phyloP scores from a whole-genome alignment of 1,284 basidiomycete species.

The Apiotrichum siamense region DNA sequence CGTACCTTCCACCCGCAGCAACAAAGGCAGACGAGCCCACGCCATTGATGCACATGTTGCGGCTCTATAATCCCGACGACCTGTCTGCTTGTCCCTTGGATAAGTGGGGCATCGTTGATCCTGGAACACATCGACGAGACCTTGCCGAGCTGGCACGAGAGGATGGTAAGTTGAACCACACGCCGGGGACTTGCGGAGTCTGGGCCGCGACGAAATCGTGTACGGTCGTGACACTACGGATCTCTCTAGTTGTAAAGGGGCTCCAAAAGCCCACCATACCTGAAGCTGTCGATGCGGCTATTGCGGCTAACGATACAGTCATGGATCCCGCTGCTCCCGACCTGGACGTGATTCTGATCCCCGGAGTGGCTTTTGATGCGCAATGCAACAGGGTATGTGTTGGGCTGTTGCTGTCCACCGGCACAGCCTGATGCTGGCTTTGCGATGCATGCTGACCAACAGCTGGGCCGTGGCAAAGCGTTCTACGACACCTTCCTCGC shows the following conservation, averaged over 20 bases:
- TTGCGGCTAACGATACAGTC: conserved; percentile 14
- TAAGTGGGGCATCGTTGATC: conserved; percentile 47
- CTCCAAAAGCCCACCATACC: no score
- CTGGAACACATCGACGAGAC: conserved; percentile 29
- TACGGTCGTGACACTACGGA: no score
- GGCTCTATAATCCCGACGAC: conserved; percentile 38
- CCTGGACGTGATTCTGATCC: conserved; percentile 42
- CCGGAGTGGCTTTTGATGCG: conserved; percentile 44
- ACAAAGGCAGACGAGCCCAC: conserved; percentile 7
- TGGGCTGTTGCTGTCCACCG: not conserved
- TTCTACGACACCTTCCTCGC: conserved; percentile 44
- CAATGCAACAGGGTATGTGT: conserved; percentile 39
- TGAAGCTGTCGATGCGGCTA: no score
- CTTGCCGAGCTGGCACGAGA: conserved; percentile 20
- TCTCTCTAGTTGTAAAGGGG: no score
- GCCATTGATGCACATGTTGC: conserved; percentile 41
- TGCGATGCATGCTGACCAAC: not conserved
- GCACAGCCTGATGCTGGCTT: not conserved
- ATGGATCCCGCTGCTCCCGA: conserved; percentile 19
- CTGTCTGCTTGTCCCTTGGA: conserved; percentile 35
- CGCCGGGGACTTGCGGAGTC: not conserved
- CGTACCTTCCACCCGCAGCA: conserved; percentile 26
- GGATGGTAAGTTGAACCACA: conserved; percentile 29
- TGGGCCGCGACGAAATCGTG: not conserved
- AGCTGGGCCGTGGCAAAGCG: conserved; percentile 47